Evolutionary conservation across 148 eudicot species (phyloP).

Genomic region (Pharnaceum exiguum): DNA sequence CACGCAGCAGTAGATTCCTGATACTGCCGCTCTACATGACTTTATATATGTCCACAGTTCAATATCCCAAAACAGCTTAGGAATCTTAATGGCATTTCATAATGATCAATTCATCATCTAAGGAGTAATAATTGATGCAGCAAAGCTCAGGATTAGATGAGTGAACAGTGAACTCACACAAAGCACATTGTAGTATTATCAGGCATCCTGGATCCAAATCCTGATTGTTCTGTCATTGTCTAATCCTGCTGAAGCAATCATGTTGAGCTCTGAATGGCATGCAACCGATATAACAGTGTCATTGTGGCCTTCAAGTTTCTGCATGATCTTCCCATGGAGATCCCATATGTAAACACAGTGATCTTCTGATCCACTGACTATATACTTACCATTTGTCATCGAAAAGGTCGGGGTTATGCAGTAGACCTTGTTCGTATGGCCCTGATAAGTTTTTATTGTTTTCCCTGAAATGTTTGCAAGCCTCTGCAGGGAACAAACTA

Average conservation of each 20-base stretch:
- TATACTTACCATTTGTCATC: constrained; percentile 73
- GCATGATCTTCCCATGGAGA: constrained; percentile 71
- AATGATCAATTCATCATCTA: too few relatives aligned
- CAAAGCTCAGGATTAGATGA: too few relatives aligned
- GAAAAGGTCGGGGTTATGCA: constrained; percentile 83
- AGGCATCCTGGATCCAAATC: constrained; percentile 67
- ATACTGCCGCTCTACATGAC: too few relatives aligned
- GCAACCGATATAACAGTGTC: constrained; percentile 79
- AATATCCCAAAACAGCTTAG: too few relatives aligned
- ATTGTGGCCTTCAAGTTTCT: constrained; percentile 86
- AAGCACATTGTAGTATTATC: too few relatives aligned
- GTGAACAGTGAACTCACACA: too few relatives aligned
- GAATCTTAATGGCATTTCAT: too few relatives aligned
- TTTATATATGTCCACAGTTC: too few relatives aligned
- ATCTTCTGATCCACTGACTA: constrained; percentile 95
- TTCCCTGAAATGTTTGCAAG: constrained; percentile 85
- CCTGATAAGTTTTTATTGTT: constrained; percentile 66
- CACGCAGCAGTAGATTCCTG: too few relatives aligned
- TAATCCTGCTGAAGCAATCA: constrained; percentile 86
- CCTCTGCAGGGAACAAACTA: constrained; percentile 52
- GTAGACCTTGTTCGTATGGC: constrained; percentile 58
- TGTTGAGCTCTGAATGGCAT: constrained; percentile 75
- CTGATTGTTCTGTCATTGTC: constrained; percentile 65
- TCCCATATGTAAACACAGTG: constrained; percentile 83
- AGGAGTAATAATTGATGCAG: too few relatives aligned